These are phyloP conservation scores for Candida lessepsii DNA, from an alignment of 805 yeast species.

Conservation along the genomic window DNA sequence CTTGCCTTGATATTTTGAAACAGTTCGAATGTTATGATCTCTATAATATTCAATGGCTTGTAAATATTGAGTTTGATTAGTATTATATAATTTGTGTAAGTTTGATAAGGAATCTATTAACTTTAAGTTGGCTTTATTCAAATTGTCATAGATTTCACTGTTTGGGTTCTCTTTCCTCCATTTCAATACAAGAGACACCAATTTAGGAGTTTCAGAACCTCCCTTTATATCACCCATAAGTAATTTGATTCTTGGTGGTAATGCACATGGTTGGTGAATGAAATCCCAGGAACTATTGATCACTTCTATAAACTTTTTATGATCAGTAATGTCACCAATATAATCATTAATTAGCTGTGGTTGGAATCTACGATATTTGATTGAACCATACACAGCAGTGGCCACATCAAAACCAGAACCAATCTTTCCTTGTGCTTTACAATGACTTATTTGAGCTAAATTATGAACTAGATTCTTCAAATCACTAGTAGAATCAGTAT, in stretches of 20 bases:
- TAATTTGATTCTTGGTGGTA: conserved; percentile 69
- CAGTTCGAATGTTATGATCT: background rate
- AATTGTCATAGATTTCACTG: conserved; percentile 48
- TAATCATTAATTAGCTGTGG: conserved; percentile 47
- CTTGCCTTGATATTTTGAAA: background rate
- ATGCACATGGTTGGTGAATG: conserved; percentile 47
- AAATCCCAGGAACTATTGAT: conserved; percentile 63
- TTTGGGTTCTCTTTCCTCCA: conserved; percentile 64
- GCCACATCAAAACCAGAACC: conserved; percentile 99
- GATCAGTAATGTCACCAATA: conserved; percentile 28
- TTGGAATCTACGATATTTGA: conserved; percentile 72
- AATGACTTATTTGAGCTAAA: conserved; percentile 84
- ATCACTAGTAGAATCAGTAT: conserved; percentile 16
- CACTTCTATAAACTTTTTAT: conserved; percentile 17
- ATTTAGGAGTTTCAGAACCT: conserved; percentile 92
- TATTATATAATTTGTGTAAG: conserved; percentile 33
- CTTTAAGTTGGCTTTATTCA: conserved; percentile 58
- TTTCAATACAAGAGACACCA: conserved; percentile 69
- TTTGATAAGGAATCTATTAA: conserved; percentile 49
- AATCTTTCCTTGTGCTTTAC: conserved; percentile 89
- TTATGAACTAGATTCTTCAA: conserved; percentile 55
- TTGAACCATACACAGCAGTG: conserved; percentile 89
- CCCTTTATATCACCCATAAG: conserved; percentile 92
- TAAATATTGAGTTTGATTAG: conserved; percentile 38
- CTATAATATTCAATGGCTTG: conserved; percentile 16